phyloP scores from a whole-genome alignment of 1,139 yeast genomes.

The Hyphopichia pseudoburtonii region DNA sequence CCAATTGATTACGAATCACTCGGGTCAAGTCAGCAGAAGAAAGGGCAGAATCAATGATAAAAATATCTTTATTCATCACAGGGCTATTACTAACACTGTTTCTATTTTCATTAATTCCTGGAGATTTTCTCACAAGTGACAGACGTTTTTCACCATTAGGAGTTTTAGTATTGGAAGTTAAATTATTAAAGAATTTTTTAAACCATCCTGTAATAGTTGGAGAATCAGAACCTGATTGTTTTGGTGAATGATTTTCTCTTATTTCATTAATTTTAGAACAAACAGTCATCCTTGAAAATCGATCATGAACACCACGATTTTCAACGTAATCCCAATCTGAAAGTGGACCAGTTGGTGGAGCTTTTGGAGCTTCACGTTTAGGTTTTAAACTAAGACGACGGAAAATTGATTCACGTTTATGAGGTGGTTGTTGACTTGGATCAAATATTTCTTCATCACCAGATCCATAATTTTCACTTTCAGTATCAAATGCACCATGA shows the following conservation, averaged over 20 bases:
- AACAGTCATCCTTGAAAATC: conserved; percentile 26
- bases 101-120: not conserved
- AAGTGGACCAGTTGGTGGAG: conserved; percentile 26
- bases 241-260: conserved; percentile 1
- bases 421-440: not conserved
- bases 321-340: conserved; percentile 1
- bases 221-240: conserved; percentile 11
- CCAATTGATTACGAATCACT: conserved; percentile 41
- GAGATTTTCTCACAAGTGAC: conserved; percentile 4
- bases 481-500: conserved; percentile 1
- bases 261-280: conserved; percentile 7
- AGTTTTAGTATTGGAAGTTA: conserved; percentile 14
- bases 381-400: conserved; percentile 40
- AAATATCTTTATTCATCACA: conserved; percentile 20
- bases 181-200: conserved; percentile 33
- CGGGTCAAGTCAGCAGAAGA: conserved; percentile 30
- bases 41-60: conserved; percentile 35
- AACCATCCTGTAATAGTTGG: conserved; percentile 27
- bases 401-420: conserved; percentile 17
- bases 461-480: conserved; percentile 4
- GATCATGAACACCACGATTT: conserved; percentile 14
- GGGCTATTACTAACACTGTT: not conserved
- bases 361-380: conserved; percentile 46
- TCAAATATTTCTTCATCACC: conserved; percentile 6
- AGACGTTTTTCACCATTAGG: conserved; percentile 6